Evolutionary conservation across 1,284 basidiomycete genomes (phyloP), one percentile per base, ranked within the genome.

Genomic region (Ceratobasidium sp.): DNA sequence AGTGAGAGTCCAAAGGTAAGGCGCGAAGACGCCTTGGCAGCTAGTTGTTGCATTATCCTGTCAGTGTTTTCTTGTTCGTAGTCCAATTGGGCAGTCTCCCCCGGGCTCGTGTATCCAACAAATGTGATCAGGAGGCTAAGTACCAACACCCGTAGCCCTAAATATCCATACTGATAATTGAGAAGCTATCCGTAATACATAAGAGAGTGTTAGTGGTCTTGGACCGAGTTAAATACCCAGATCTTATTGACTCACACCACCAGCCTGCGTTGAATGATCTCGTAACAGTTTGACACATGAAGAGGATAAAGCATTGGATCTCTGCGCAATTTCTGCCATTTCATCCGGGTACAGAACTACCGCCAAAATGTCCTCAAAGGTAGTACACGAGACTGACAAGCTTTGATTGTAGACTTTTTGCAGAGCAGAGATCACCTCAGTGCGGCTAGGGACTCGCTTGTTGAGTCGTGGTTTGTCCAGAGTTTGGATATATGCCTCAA

Each of bases 361-460:
- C 20, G n/a, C 52, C 23, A 26, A 23, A 56, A 56, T 56, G n/a
- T 56, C 52, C 23, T 56, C 23, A 23, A 56, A 56, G 20, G n/a
- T 56, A 23, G 52, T 23, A 1, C 23, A 56, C 7, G 52, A 56
- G n/a, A 56, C 52, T 26, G 52, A 56, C 23, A 56, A 23, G 52
- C 52, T 56, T 56, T 56, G 52, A 12, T 56, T 56, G 7, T 56
- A 56, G n/a, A 56, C 52, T 26, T 56, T 56, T 26, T 56, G 52
- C n/a, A 56, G 23, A 23, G 52, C 52, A 12, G 52, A 56, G 20
- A 56, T 56, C 23, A 56, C 52, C 23, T 56, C 52, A 23, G 23
- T 9, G 52, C n/a, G 52, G 52, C 52, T 56, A 56, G 52, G 52
- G 23, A 7, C 12, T 56, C n/a, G 23, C 52, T 56, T 9, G n/a